phyloP scores from a whole-genome alignment of 2,329 filamentous ascomycete species.

The Alternaria consortialis region DNA sequence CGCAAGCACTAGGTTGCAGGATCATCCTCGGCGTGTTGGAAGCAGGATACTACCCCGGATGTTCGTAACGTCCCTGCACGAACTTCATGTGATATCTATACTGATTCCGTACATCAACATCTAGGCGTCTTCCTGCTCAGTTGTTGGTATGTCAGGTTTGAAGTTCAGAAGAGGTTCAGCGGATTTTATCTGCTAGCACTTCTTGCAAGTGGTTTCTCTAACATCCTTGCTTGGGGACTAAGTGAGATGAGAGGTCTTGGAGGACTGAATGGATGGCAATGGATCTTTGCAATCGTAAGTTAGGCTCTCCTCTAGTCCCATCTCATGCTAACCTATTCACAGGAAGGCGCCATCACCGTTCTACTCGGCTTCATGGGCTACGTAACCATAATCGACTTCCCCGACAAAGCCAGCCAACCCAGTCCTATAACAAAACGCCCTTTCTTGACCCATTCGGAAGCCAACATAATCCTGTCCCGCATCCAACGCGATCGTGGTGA shows the following conservation, averaged over 20 bases:
- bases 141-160: slow-evolving; percentile 32
- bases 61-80: no score
- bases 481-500: slow-evolving; percentile 52
- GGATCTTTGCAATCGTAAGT: slow-evolving; percentile 31
- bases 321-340: background rate
- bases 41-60: slow-evolving; percentile 29
- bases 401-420: slow-evolving; percentile 16
- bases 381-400: slow-evolving; percentile 31
- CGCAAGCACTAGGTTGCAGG: slow-evolving; percentile 19
- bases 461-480: slow-evolving; percentile 22
- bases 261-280: slow-evolving; percentile 43
- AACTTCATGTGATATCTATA: no score
- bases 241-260: slow-evolving; percentile 38
- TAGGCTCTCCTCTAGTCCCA: background rate
- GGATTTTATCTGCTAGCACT: slow-evolving; percentile 36
- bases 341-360: slow-evolving; percentile 27
- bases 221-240: slow-evolving; percentile 43
- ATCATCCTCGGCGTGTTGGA: slow-evolving; percentile 29
- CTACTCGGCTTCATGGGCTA: slow-evolving; percentile 23
- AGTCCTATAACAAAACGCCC: slow-evolving; percentile 15
- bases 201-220: slow-evolving; percentile 39
- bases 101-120: no score
- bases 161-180: slow-evolving; percentile 31
- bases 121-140: slow-evolving; percentile 25
- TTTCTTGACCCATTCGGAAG: slow-evolving; percentile 29